Conservation (phyloP, 2,329 filamentous ascomycete species). For the Exophiala xenobiotica region DNA sequence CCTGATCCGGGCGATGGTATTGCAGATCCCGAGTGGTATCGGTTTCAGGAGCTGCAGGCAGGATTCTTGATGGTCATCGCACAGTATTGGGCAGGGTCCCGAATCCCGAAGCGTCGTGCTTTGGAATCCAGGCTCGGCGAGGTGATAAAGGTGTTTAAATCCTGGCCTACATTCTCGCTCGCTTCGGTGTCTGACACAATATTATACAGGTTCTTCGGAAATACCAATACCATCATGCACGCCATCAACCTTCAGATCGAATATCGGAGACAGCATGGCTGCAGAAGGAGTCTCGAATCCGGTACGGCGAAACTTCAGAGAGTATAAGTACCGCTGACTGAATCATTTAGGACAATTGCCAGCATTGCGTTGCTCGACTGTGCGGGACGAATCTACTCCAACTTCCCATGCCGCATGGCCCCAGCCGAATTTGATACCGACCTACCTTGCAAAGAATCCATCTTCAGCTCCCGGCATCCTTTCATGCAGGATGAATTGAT, state of each 20-base stretch:
- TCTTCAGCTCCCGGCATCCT: slow-evolving; percentile 44
- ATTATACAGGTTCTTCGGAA: slow-evolving; percentile 39
- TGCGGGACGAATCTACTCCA: slow-evolving; percentile 47
- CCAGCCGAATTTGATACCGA: slow-evolving; percentile 45
- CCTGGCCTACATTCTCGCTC: background rate
- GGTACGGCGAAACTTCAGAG: slow-evolving; percentile 33
- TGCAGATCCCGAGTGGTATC: slow-evolving; percentile 36
- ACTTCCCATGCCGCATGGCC: slow-evolving; percentile 44
- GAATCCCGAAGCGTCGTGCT: slow-evolving; percentile 39
- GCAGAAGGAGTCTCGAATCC: slow-evolving; percentile 45
- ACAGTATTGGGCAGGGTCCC: slow-evolving; percentile 47
- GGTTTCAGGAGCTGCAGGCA: slow-evolving; percentile 45
- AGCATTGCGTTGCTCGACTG: slow-evolving; percentile 45
- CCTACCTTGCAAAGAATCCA: slow-evolving; percentile 42
- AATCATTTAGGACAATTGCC: slow-evolving; percentile 37
- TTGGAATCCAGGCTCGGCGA: slow-evolving; percentile 47
- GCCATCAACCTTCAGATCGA: slow-evolving; percentile 41
- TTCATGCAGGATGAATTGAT: slow-evolving; percentile 43
- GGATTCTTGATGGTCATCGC: slow-evolving; percentile 43
- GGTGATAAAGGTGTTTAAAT: slow-evolving; percentile 39
- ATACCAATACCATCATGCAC: slow-evolving; percentile 39
- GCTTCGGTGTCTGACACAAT: background rate
- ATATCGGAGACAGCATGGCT: slow-evolving; percentile 44
- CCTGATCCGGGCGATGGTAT: slow-evolving; percentile 10
- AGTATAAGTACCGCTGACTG: background rate